These are phyloP conservation scores for Bassia scoparia DNA, from an alignment of 148 eudicot genomes.

Conservation along the genomic window DNA sequence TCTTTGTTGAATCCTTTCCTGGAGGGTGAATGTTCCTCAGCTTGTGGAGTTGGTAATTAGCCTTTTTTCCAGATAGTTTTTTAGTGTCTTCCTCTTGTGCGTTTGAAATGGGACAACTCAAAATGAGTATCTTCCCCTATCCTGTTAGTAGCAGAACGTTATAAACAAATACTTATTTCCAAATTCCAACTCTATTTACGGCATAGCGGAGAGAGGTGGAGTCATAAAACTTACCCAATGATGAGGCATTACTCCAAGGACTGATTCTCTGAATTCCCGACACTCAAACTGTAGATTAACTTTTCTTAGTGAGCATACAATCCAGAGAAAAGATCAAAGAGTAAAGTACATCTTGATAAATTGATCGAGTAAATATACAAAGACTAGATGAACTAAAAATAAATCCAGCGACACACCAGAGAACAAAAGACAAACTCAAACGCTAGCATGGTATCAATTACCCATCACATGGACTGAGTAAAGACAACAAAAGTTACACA, in stretches of 20 bases:
- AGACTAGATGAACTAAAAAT: neutral
- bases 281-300: conserved; percentile 70
- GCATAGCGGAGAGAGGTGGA: neutral
- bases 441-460: neutral
- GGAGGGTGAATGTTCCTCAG: conserved; percentile 92
- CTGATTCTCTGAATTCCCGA: conserved; percentile 89
- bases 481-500: neutral
- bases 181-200: neutral
- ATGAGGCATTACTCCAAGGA: conserved; percentile 97
- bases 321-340: neutral
- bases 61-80: conserved; percentile 68
- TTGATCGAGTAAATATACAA: neutral
- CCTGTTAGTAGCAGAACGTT: conserved; percentile 43
- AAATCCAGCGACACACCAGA: too few species aligned
- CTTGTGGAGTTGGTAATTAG: conserved; percentile 70
- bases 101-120: conserved; percentile 78
- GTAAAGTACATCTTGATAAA: neutral
- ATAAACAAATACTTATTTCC: conserved; percentile 5
- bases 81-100: conserved; percentile 84
- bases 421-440: neutral
- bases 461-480: neutral
- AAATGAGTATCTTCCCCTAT: conserved; percentile 84
- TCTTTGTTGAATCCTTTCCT: conserved; percentile 85
- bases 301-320: conserved; percentile 24
- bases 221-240: conserved; percentile 61